Evolutionary conservation across 441 rosid species (phyloP).

Genomic region (Populus hybrid): DNA sequence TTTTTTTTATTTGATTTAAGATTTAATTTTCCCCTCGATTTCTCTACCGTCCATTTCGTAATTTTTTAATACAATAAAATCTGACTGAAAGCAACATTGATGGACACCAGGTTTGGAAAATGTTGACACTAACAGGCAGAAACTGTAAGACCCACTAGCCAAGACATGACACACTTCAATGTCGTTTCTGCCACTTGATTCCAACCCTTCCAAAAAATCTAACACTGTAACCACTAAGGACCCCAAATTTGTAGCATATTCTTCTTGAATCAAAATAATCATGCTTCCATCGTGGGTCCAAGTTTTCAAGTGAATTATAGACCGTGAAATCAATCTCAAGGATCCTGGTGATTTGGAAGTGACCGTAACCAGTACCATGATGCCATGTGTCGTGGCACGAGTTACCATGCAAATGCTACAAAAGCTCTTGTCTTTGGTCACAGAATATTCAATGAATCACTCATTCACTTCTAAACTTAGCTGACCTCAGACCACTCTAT

Average conservation of each 20-base stretch:
- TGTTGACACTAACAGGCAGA: neutral
- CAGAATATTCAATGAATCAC: neutral
- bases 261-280: neutral
- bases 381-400: conserved; percentile 27
- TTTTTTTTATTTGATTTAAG: no score
- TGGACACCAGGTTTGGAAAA: no score
- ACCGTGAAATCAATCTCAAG: conserved; percentile 1
- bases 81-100: neutral
- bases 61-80: neutral
- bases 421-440: neutral
- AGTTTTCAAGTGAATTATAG: neutral
- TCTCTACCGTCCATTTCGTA: neutral
- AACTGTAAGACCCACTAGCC: neutral
- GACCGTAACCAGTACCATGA: neutral
- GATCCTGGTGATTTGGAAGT: conserved; percentile 1
- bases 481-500: neutral
- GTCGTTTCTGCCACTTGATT: neutral
- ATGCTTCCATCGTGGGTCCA: neutral
- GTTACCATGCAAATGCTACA: neutral
- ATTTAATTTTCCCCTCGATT: neutral
- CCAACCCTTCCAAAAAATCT: neutral
- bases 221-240: neutral
- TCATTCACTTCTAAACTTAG: neutral
- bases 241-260: neutral
- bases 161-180: neutral